These are phyloP conservation scores for Neoascochyta sp. DNA, from an alignment of 2,329 filamentous ascomycete species.

Conservation along the genomic window DNA sequence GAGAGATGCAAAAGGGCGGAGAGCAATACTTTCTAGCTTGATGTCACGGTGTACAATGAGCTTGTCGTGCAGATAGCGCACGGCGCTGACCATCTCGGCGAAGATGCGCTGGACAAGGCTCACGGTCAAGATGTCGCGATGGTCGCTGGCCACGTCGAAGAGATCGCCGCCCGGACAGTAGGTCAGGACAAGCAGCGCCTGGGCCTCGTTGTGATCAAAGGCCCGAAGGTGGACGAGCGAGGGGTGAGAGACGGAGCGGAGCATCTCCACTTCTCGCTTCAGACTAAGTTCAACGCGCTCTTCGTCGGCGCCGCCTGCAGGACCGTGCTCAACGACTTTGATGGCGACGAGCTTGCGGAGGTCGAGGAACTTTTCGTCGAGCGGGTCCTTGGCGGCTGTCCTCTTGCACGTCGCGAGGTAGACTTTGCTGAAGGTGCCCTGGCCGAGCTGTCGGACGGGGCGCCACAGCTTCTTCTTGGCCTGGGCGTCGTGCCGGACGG, in stretches of 20 bases:
- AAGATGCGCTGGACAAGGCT: slow-evolving; percentile 78
- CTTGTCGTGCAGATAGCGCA: slow-evolving; percentile 77
- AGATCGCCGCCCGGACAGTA: slow-evolving; percentile 94
- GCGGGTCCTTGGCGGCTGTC: slow-evolving; percentile 39
- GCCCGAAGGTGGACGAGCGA: slow-evolving; percentile 88
- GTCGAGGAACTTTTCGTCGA: slow-evolving; percentile 51
- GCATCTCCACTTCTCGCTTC: slow-evolving; percentile 91
- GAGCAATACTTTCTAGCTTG: slow-evolving; percentile 84
- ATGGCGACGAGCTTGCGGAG: slow-evolving; percentile 86
- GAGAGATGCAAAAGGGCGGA: slow-evolving; percentile 11
- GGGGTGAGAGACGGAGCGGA: slow-evolving; percentile 82
- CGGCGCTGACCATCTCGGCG: slow-evolving; percentile 79
- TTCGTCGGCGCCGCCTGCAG: slow-evolving; percentile 87
- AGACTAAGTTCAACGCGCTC: slow-evolving; percentile 89
- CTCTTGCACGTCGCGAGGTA: slow-evolving; percentile 82
- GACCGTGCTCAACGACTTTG: slow-evolving; percentile 93
- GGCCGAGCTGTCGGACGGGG: slow-evolving; percentile 74
- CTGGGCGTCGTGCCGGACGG: slow-evolving; percentile 55
- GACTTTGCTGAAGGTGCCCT: slow-evolving; percentile 94
- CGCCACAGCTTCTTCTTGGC: slow-evolving; percentile 75
- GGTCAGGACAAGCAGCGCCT: slow-evolving; percentile 80
- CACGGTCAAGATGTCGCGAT: slow-evolving; percentile 64
- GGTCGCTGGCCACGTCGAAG: slow-evolving; percentile 81
- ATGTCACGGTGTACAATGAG: slow-evolving; percentile 95
- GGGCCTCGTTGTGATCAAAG: slow-evolving; percentile 77